Conservation (phyloP, 2,329 filamentous ascomycete species). For the Xylaria sp. region DNA sequence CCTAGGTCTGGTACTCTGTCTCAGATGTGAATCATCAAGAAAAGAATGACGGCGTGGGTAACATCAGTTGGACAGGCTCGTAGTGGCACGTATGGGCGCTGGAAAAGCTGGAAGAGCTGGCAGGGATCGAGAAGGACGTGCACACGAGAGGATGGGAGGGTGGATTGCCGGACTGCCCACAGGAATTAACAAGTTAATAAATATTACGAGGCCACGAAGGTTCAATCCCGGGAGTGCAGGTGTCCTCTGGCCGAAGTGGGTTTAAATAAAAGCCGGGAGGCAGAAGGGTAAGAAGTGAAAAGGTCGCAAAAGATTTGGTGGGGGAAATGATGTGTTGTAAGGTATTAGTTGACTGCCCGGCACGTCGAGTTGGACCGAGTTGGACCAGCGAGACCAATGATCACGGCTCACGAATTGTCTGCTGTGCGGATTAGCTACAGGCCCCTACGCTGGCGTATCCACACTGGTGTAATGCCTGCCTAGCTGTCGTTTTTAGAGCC, state of each 20-base stretch:
- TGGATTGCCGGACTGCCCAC: not conserved
- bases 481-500: not conserved
- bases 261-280: not conserved
- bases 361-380: not conserved
- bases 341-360: not conserved
- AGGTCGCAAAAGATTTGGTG: not conserved
- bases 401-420: not conserved
- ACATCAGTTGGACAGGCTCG: not conserved
- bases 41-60: conserved; percentile 7
- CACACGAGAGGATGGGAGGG: not conserved
- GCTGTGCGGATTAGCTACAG: not conserved
- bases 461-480: not conserved
- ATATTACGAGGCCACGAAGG: conserved; percentile 6
- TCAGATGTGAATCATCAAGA: conserved; percentile 29
- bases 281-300: not conserved
- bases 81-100: too few relatives aligned
- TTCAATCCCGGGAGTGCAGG: not conserved
- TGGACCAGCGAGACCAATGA: not conserved
- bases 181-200: not conserved
- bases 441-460: too few relatives aligned
- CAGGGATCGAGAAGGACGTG: not conserved
- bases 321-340: not conserved
- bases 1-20: conserved; percentile 13
- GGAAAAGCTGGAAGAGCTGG: too few relatives aligned
- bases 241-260: not conserved